A percentile compares a stretch with the other conserved stretches of the same genome.
phyloP scores from a whole-genome alignment of 1,284 basidiomycete species.

The Rhodotorula sp. region DNA sequence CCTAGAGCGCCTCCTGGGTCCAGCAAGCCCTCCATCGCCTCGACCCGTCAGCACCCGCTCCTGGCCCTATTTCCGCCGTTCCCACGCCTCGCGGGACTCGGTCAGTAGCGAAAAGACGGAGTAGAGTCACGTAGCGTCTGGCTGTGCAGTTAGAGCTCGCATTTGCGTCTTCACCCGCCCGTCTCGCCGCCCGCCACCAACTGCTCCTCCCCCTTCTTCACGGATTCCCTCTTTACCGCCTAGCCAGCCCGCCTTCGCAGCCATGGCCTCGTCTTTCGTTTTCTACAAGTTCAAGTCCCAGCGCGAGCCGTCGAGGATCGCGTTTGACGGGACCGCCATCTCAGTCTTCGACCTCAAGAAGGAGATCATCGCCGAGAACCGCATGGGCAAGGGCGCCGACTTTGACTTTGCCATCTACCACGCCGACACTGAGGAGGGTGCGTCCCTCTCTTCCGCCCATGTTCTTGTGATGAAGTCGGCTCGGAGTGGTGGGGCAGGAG shows the following conservation, averaged over 20 bases:
- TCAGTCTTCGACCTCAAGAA: slow-evolving; percentile 98
- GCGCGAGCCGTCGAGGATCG: slow-evolving; percentile 89
- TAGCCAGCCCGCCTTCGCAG: too few species aligned
- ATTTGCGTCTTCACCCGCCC: not conserved
- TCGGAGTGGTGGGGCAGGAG: not conserved
- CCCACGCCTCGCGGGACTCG: not conserved
- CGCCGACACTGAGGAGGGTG: slow-evolving; percentile 76
- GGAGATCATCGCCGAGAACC: slow-evolving; percentile 95
- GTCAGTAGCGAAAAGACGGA: not conserved
- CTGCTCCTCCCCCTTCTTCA: not conserved
- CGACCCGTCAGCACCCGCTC: not conserved
- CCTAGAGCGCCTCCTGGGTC: not conserved
- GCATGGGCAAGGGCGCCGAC: slow-evolving; percentile 87
- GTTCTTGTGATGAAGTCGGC: not conserved
- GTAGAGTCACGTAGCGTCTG: not conserved
- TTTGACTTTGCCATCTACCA: slow-evolving; percentile 92
- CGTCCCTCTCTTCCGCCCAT: slow-evolving; percentile 46
- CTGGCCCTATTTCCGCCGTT: too few species aligned
- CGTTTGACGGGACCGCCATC: slow-evolving; percentile 97
- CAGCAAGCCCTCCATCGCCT: not conserved
- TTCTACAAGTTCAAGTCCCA: slow-evolving; percentile 98
- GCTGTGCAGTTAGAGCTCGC: not conserved
- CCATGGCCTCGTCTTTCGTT: slow-evolving; percentile 56
- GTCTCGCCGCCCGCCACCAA: not conserved
- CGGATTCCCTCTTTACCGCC: too few species aligned